Base-by-base conservation (phyloP, 495 filamentous ascomycete species). In the Penicillium malachiteum region DNA sequence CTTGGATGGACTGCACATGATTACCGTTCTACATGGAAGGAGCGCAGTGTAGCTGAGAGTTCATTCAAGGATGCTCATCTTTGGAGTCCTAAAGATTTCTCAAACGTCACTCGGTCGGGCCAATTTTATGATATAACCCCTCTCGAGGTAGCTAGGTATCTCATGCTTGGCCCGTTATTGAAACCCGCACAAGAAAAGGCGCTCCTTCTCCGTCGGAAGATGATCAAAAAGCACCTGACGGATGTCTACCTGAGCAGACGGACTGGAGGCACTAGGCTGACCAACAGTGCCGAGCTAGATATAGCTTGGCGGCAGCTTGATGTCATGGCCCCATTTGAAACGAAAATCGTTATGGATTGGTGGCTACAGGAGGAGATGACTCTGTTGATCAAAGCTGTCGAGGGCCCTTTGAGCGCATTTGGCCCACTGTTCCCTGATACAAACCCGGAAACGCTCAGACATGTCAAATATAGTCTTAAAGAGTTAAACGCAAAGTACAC, bases 281-380 rank as follows among this genome's bases (percentile, higher is more conserved):
- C 57, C 17, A 48, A 52, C 35, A 59, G 53, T 31, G 31, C 56
- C 12, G 16, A 59, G 31, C 18, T 61, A 10, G 32, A 62, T 58
- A 63, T 58, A 17, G 50, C 60, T 50, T 70, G 63, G 67, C 65
- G 60, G 12, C 69, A 71, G 39, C 59, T 73, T 9, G 69, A 73
- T 61, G 57, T 67, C 32, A 54, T 64, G 18, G 62, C 65, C 12
- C 62, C 65, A 13, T 64, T 73, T 12, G 33, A 58, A 0, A 18
- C 65, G 11, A 33, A 54, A 0, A 14, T 48, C 3, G 5, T 52
- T 4, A 13, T 32, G 13, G 3, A 6, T 6, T 37, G 14, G 26
- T 9, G 11, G 11, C 14, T 68, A 13, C 13, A 21, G 8, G 26
- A 39, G 21, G 67, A 70, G 21, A n/a, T 50, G 5, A 30, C 39